Evolutionary conservation across 129 eudicot genomes (phyloP).

Genomic region (Tagetes erecta): DNA sequence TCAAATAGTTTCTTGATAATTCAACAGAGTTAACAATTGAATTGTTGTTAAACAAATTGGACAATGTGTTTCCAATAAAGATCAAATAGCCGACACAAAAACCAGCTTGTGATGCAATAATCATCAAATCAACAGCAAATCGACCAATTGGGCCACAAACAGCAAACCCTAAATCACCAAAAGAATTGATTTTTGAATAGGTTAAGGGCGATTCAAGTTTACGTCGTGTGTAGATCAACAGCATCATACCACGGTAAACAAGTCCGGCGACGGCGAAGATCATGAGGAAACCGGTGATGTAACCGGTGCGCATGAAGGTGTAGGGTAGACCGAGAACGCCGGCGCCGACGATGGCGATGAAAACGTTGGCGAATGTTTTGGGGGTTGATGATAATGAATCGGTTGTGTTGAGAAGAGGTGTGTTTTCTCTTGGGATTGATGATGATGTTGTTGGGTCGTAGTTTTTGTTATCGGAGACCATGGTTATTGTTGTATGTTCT

Average conservation of each 20-base stretch:
- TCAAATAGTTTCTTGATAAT: constrained; percentile 3
- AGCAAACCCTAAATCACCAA: constrained; percentile 61
- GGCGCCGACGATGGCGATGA: constrained; percentile 80
- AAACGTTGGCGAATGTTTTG: constrained; percentile 76
- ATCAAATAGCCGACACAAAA: constrained; percentile 64
- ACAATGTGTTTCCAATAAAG: constrained; percentile 53
- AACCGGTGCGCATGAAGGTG: constrained; percentile 74
- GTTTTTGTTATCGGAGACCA: constrained; percentile 23
- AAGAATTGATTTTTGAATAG: constrained; percentile 44
- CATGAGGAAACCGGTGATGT: constrained; percentile 53
- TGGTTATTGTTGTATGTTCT: background rate
- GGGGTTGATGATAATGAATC: constrained; percentile 56
- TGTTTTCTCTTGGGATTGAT: constrained; percentile 40
- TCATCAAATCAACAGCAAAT: constrained; percentile 53
- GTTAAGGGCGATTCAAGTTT: constrained; percentile 45
- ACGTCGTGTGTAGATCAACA: constrained; percentile 45
- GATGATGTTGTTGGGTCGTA: constrained; percentile 29
- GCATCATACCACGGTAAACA: constrained; percentile 70
- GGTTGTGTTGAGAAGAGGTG: constrained; percentile 42
- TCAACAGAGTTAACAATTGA: background rate
- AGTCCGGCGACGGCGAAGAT: constrained; percentile 50
- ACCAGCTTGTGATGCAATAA: constrained; percentile 59
- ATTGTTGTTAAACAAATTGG: constrained; percentile 32
- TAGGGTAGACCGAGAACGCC: constrained; percentile 93
- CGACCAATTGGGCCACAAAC: constrained; percentile 58